A percentile compares a stretch with the other conserved stretches of the same genome.
These are phyloP conservation scores for Ceratocystis destructans DNA, from an alignment of 2,329 filamentous ascomycete genomes.

Conservation along the genomic window DNA sequence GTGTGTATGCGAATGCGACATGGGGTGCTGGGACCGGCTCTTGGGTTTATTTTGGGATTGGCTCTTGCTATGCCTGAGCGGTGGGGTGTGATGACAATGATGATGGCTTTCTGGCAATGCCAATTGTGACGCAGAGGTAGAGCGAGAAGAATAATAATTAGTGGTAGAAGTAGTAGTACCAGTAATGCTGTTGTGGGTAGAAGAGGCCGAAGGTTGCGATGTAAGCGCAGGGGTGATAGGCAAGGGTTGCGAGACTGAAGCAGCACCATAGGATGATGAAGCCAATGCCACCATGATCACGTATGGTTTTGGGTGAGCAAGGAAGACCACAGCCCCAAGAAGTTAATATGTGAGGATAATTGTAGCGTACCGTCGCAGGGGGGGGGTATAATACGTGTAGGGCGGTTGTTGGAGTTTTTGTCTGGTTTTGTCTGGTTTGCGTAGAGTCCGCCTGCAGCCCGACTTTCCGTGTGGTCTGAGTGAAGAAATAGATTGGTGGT, in stretches of 20 bases:
- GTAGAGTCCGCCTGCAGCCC: not conserved
- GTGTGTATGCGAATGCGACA: conserved; percentile 5
- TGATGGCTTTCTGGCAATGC: not conserved
- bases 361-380: not conserved
- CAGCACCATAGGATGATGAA: not conserved
- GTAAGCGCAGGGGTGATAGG: conserved; percentile 14
- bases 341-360: not conserved
- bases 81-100: not conserved
- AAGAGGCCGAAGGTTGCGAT: not conserved
- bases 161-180: not conserved
- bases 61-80: not conserved
- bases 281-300: conserved; percentile 3
- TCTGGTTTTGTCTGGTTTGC: not conserved
- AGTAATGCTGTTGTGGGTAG: not conserved
- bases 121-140: not conserved
- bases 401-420: not conserved
- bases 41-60: not conserved
- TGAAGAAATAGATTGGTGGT: conserved; percentile 6
- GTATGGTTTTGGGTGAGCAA: not conserved
- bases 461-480: not conserved
- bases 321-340: not conserved
- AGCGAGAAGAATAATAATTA: not conserved
- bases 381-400: not conserved
- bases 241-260: conserved; percentile 12
- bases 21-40: conserved; percentile 9